phyloP scores from a whole-genome alignment of 371 early-diverging fungal species.

The Conidiobolus incongruus region DNA sequence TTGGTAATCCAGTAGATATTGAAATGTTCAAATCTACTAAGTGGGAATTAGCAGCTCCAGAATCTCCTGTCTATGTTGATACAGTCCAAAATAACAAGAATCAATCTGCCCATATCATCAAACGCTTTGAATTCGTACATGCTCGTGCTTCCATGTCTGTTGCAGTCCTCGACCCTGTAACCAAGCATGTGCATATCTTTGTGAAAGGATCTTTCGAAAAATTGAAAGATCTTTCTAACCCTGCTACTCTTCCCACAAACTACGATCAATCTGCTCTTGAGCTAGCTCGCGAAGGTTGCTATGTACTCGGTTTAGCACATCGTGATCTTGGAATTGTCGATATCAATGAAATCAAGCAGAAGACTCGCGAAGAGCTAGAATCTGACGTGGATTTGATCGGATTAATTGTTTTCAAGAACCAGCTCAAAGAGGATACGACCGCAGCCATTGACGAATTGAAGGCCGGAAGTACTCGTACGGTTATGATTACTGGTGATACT shows the following conservation, averaged over 20 bases:
- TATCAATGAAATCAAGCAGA: conserved; percentile 15
- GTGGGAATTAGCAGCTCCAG: conserved; percentile 9
- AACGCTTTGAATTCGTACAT: conserved; percentile 81
- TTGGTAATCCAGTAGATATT: too few species aligned
- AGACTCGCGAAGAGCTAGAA: conserved; percentile 46
- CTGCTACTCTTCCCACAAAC: conserved; percentile 28
- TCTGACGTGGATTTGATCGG: conserved; percentile 34
- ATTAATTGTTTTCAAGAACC: conserved; percentile 68
- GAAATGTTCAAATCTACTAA: conserved; percentile 73
- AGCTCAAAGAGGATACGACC: conserved; percentile 54
- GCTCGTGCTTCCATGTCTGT: conserved; percentile 69
- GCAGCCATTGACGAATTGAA: conserved; percentile 56
- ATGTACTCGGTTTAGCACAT: conserved; percentile 56
- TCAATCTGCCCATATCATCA: too few species aligned
- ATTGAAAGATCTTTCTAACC: conserved; percentile 27
- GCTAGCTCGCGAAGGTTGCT: conserved; percentile 50
- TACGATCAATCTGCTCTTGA: conserved; percentile 25
- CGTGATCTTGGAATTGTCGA: conserved; percentile 21
- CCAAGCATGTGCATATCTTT: conserved; percentile 33
- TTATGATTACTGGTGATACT: conserved; percentile 92
- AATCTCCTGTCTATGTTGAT: conserved; percentile 14
- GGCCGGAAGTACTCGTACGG: conserved; percentile 41
- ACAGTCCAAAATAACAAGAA: too few species aligned
- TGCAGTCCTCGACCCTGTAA: conserved; percentile 28
- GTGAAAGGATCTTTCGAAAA: conserved; percentile 71